Conservation (phyloP, 2,329 filamentous ascomycete species). For the Aaosphaeria pasadenensis region DNA sequence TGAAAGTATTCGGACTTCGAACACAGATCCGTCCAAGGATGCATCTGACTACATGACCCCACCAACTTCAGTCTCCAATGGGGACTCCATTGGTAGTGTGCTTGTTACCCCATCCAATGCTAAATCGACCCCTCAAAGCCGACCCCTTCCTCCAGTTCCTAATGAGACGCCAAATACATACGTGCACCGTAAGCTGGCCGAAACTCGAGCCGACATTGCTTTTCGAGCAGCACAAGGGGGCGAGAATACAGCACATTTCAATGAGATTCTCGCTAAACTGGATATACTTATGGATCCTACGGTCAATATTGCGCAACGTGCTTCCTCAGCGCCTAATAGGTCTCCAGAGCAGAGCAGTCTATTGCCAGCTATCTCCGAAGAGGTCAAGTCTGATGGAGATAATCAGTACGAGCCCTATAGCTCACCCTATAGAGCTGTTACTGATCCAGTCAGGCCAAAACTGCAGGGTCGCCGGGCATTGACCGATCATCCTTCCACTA, state of each 20-base stretch:
- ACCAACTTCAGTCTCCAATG: slow-evolving; percentile 47
- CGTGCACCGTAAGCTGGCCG: slow-evolving; percentile 54
- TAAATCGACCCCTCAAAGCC: slow-evolving; percentile 31
- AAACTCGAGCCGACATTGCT: slow-evolving; percentile 57
- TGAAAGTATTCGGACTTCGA: slow-evolving; percentile 48
- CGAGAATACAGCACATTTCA: slow-evolving; percentile 50
- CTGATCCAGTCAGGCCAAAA: slow-evolving; percentile 37
- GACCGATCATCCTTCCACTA: slow-evolving; percentile 42
- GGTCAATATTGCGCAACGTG: slow-evolving; percentile 36
- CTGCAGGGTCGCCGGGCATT: slow-evolving; percentile 19
- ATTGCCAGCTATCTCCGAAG: slow-evolving; percentile 53
- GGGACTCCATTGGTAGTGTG: slow-evolving; percentile 30
- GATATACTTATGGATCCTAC: slow-evolving; percentile 55
- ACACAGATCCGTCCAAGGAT: slow-evolving; percentile 36
- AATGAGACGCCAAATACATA: slow-evolving; percentile 50
- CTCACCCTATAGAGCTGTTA: slow-evolving; percentile 39
- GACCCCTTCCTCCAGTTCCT: slow-evolving; percentile 46
- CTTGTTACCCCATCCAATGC: slow-evolving; percentile 21
- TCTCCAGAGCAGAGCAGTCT: slow-evolving; percentile 27
- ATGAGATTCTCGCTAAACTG: slow-evolving; percentile 59
- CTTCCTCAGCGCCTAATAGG: slow-evolving; percentile 44
- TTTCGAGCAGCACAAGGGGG: slow-evolving; percentile 48
- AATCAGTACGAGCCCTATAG: slow-evolving; percentile 27
- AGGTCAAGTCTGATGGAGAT: slow-evolving; percentile 39
- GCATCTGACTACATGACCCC: slow-evolving; percentile 50